These are phyloP conservation scores for Hypoxylon sp. DNA, from an alignment of 2,329 filamentous ascomycete genomes.

Conservation along the genomic window DNA sequence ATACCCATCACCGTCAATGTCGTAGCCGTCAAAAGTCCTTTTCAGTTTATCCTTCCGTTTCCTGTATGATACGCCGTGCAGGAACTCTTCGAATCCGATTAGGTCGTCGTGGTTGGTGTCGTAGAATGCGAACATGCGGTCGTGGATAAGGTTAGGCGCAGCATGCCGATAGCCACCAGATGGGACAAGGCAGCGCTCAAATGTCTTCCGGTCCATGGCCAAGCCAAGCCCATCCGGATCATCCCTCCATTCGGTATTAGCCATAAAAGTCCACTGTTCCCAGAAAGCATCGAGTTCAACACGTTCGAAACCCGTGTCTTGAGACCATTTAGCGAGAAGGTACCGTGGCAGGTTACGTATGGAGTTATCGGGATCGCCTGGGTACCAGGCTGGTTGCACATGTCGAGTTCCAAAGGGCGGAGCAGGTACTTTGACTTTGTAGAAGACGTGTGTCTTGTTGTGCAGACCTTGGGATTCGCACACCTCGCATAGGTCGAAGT, in stretches of 20 bases:
- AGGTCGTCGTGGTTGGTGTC: constrained; percentile 89
- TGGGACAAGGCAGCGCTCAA: constrained; percentile 90
- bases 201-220: constrained; percentile 93
- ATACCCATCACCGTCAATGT: constrained; percentile 89
- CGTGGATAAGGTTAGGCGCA: constrained; percentile 90
- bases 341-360: constrained; percentile 75
- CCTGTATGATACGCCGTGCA: constrained; percentile 82
- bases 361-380: constrained; percentile 84
- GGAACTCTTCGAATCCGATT: constrained; percentile 93
- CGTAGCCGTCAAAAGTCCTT: constrained; percentile 89
- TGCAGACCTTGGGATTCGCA: constrained; percentile 87
- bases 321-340: constrained; percentile 77
- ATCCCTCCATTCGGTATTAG: constrained; percentile 84
- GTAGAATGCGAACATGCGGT: constrained; percentile 97
- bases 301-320: constrained; percentile 83
- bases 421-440: constrained; percentile 92
- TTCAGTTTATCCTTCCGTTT: constrained; percentile 77
- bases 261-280: constrained; percentile 97
- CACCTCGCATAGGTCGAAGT: constrained; percentile 94
- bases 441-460: constrained; percentile 93
- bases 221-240: constrained; percentile 84
- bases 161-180: constrained; percentile 84
- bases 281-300: constrained; percentile 93
- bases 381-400: constrained; percentile 87
- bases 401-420: constrained; percentile 86